A percentile compares a stretch with the other conserved stretches of the same genome.
phyloP scores from a whole-genome alignment of 208 protist species.

The Acanthamoeba royreba region DNA sequence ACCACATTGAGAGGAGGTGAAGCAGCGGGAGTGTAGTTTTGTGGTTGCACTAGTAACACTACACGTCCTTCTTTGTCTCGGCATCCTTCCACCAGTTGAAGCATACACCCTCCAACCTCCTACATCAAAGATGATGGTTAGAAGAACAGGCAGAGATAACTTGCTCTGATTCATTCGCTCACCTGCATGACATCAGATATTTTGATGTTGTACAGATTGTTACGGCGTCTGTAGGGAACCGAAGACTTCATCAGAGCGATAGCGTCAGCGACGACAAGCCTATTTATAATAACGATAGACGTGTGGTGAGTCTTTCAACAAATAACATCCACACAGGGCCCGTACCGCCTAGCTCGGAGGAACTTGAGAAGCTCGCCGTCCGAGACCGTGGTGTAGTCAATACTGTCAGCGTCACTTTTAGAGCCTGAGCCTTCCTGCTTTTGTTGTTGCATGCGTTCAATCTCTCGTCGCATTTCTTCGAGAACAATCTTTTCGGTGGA shows the following conservation, averaged over 20 bases:
- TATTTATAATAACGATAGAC: too few relatives aligned
- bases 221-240: not conserved
- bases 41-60: not conserved
- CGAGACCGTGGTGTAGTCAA: not conserved
- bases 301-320: too few relatives aligned
- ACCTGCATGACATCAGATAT: not conserved
- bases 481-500: not conserved
- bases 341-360: not conserved
- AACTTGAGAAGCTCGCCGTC: not conserved
- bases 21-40: not conserved
- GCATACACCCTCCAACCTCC: not conserved
- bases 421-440: not conserved
- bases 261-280: not conserved
- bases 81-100: not conserved
- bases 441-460: not conserved
- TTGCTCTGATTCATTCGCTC: not conserved
- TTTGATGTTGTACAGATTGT: constrained; percentile 14
- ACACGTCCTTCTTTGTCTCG: not conserved
- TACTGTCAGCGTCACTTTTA: not conserved
- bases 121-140: not conserved
- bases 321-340: too few relatives aligned
- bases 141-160: not conserved
- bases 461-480: not conserved
- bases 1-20: not conserved
- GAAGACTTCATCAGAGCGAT: not conserved